Evolutionary conservation across 352 stramenopile genomes (phyloP), one percentile per base, ranked within the genome.

Genomic region (Pythium angustatum): DNA sequence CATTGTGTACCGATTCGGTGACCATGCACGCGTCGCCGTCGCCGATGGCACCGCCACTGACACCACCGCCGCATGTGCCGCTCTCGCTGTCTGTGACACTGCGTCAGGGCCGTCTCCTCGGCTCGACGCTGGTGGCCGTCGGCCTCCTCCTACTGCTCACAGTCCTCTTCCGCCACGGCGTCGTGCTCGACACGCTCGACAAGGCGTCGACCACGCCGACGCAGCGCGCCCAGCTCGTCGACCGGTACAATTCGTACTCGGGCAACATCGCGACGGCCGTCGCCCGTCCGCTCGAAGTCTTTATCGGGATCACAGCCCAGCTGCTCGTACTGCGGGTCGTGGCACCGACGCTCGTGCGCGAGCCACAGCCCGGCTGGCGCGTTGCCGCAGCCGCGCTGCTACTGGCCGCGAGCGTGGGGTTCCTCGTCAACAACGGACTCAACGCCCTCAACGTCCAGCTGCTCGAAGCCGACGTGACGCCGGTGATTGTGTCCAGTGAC

Each of bases 241-340:
- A 63, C 31, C 14, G 27, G 7, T 63, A 63, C 44, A 63, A 63
- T 17, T 38, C 31, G 22, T 57, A 57, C 47, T 57, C 57, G 14
- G 57, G 44, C 31, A 57, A 56, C 45, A n/a, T 41, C 19, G 43
- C 45, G 15, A 17, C 57, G 11, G 57, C 47, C 9, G 2, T 64
- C 17, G 57, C 44, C 3, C 30, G 19, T 15, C 45, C 57, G 14
- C n/a, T 64, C 24, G 57, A 56, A 17, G 24, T 56, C 5, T 26
- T 59, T 30, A 30, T 59, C 8, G 36, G 26, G 11, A 36, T 59
- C 15, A 24, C 54, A 21, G 33, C 49, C 7, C 48, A 66, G 15
- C 3, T 66, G 10, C 17, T 58, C 21, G 30, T 59, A 36, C 34
- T 66, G 4, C 49, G 49, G 2, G 43, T 66, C 38, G 21, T 58